phyloP scores from a whole-genome alignment of 2,329 filamentous ascomycete genomes.

The Pseudocercospora eumusae region DNA sequence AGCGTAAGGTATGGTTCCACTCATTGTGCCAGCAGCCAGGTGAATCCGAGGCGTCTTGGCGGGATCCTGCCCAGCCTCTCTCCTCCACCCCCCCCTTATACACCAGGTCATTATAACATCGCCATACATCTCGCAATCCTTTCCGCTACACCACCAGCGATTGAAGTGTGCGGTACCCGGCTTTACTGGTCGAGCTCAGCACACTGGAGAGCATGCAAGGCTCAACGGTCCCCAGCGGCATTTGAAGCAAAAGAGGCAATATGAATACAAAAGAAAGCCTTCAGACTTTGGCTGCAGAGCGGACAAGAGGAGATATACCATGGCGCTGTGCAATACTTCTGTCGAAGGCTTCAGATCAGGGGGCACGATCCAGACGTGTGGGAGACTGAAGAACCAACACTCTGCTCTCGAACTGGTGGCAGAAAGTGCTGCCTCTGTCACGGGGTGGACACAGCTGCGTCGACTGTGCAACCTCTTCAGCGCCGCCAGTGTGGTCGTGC shows the following conservation, averaged over 20 bases:
- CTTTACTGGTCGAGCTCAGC: not conserved
- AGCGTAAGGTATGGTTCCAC: too few species aligned
- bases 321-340: not conserved
- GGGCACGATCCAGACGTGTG: not conserved
- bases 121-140: not conserved
- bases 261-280: not conserved
- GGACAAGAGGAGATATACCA: not conserved
- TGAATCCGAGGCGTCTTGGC: not conserved
- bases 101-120: not conserved
- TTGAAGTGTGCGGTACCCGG: not conserved
- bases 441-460: too few species aligned
- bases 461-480: too few species aligned
- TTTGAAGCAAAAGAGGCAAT: not conserved
- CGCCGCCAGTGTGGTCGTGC: too few species aligned
- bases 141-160: not conserved
- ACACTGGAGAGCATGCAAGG: too few species aligned
- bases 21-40: too few species aligned
- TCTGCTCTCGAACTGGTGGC: too few species aligned
- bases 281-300: not conserved
- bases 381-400: too few species aligned
- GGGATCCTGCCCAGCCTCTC: not conserved
- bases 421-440: too few species aligned
- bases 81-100: not conserved
- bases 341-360: not conserved
- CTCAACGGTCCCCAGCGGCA: not conserved